Evolutionary conservation across 768 basidiomycete species (phyloP), one percentile per base, ranked within the genome.

Genomic region (Mycena pura): DNA sequence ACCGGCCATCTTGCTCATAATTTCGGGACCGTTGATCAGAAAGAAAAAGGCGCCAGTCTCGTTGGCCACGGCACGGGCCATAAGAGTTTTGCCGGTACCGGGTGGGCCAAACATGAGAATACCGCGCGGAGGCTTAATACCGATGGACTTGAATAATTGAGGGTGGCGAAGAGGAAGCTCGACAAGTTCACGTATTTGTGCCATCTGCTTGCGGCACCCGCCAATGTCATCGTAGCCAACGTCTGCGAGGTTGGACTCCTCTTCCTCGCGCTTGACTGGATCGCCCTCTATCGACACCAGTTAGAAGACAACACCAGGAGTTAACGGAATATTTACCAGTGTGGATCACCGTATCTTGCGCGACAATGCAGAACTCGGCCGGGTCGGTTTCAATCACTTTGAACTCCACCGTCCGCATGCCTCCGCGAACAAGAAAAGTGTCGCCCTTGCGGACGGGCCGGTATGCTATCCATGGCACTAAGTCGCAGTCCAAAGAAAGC

Each of bases 21-120:
- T 99, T 78, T 99, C 97, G 50, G 97, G 97, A 53, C 97, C 97
- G 72, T 99, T 99, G 80, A 99, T 99, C 49, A 99, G 81, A 89
- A 99, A 99, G 86, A 99, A 99, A 87, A 99, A 99, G 15, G 97
- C 97, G 48, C 97, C 97, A 25, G 97, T 99, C 78, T 99, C 97
- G 74, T 99, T 99, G 65, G 97, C 97, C 45, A 99, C 97, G 7
- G 97, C 97, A 68, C 97, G 90, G 50, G 97, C 97, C 96, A 99
- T 99, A 67, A 99, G 86, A 6, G 97, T 99, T 82, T 99, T 99
- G 84, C 97, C 97, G 21, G 96, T 99, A 83, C 97, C 97, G 31
- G 96, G 96, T 65, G 96, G 96, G 56, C 96, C 96, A 72, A 86
- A 99, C 94, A 99, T 91, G 67, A 99, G 89, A 71, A 99, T 96